phyloP scores from a whole-genome alignment of 2,329 filamentous ascomycete genomes.

The Fusarium sp. region DNA sequence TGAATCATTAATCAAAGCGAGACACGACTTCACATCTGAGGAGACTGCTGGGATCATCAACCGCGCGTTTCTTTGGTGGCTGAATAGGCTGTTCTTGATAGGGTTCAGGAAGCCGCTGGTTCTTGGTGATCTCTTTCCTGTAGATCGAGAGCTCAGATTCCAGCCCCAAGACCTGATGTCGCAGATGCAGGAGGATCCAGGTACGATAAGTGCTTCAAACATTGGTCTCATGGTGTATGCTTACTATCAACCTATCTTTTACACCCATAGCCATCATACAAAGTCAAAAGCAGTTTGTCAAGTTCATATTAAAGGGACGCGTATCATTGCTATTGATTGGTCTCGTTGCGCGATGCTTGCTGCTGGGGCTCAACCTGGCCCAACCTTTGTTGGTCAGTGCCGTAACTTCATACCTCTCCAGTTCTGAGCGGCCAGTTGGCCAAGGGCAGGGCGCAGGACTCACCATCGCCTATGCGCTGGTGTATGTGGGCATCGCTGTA shows the following conservation, averaged over 20 bases:
- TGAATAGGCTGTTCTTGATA: conserved; percentile 13
- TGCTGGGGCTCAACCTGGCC: conserved; percentile 11
- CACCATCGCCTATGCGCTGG: conserved; percentile 10
- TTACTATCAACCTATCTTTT: conserved; percentile 8
- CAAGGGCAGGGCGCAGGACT: conserved; percentile 9
- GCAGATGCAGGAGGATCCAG: conserved; percentile 9
- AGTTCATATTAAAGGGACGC: conserved; percentile 10
- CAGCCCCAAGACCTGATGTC: conserved; percentile 12
- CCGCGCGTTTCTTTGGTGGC: conserved; percentile 12
- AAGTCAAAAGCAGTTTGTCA: conserved; percentile 10
- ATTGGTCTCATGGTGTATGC: conserved; percentile 13
- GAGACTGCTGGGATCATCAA: conserved; percentile 13
- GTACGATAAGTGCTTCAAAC: conserved; percentile 7
- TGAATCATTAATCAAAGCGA: conserved; percentile 10
- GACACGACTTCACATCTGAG: conserved; percentile 8
- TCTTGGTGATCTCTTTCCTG: conserved; percentile 13
- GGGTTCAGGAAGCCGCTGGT: conserved; percentile 11
- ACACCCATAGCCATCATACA: conserved; percentile 8
- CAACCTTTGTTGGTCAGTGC: conserved; percentile 11
- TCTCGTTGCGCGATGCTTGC: conserved; percentile 7
- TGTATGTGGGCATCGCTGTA: conserved; percentile 9
- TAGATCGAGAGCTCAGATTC: conserved; percentile 11
- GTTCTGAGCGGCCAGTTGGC: conserved; percentile 12
- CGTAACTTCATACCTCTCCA: conserved; percentile 13
- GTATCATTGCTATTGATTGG: conserved; percentile 12